phyloP scores from a whole-genome alignment of 73 alveolate genomes.

The Tetrahymena borealis region DNA sequence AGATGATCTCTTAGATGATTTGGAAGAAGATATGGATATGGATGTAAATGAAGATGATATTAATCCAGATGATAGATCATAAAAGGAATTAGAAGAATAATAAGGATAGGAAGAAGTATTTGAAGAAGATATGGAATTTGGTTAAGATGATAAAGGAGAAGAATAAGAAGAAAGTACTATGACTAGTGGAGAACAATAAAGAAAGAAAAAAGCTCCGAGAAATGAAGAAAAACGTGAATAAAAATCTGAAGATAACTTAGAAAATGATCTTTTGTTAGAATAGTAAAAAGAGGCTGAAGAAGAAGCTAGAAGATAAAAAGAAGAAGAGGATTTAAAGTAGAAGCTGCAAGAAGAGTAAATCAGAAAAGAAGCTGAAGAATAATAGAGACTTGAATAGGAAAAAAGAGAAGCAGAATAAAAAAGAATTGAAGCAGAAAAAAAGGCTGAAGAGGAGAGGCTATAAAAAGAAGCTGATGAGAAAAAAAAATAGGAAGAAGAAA shows the following conservation, averaged over 20 bases:
- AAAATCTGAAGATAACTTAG: conserved; percentile 29
- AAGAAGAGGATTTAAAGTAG: background rate
- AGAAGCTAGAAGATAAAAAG: conserved; percentile 4
- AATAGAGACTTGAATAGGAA: background rate
- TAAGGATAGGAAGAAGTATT: background rate
- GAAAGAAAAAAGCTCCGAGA: conserved; percentile 24
- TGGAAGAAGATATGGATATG: too few species aligned
- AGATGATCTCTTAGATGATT: too few species aligned
- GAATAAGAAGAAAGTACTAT: background rate
- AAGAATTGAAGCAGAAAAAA: conserved; percentile 18
- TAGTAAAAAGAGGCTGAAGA: conserved; percentile 25
- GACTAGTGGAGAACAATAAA: conserved; percentile 3
- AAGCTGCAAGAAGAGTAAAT: too few species aligned
- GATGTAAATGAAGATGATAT: background rate
- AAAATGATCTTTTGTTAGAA: conserved; percentile 2
- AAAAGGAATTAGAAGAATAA: background rate
- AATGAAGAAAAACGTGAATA: conserved; percentile 17
- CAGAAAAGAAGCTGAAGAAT: background rate
- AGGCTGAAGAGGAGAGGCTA: conserved; percentile 7
- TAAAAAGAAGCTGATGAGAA: conserved; percentile 30
- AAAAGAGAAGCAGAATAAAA: conserved; percentile 15
- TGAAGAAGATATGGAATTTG: background rate
- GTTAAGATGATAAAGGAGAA: background rate
- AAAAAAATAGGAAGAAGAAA: conserved; percentile 1
- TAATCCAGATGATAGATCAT: conserved; percentile 8